Base-by-base conservation (phyloP, 768 basidiomycete species). In the Lactifluus rugatus region DNA sequence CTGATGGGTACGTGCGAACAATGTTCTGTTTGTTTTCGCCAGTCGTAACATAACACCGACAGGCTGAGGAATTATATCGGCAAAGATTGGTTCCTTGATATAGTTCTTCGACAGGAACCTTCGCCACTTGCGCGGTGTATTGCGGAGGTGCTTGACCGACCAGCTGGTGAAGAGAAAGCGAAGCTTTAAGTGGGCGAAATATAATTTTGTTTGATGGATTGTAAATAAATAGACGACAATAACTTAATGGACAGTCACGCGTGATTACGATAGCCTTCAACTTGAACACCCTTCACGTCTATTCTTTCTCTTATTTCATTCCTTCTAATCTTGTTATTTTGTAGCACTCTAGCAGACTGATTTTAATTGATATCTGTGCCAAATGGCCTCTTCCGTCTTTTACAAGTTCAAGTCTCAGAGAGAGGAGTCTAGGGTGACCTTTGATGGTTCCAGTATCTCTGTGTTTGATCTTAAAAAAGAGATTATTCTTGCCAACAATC, bases 401-500 rank as follows among this genome's bases (percentile, higher is more conserved):
- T 97, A 95, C 84, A 89, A 87, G 75, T 99, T 96, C 85, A 90
- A 85, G 72, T 93, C 93, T 65, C 87, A 91, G 71, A 90, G 81
- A 76, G 85, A 89, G 76, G 95, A 98, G 74, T 93, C 93, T 57
- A 79, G 93, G 70, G 85, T 99, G 72, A 86, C 91, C 54, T 97
- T 99, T 77, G 95, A 99, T 70, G 96, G 96, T 68, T 97, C 95
- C 65, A 92, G 93, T 62, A 98, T 99, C 69, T 93, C 93, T 68
- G 93, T 98, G 66, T 98, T 97, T 78, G 96, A 99, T 74, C 78
- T 99, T 73, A 99, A 99, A 77, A 90, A 87, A 78, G 96, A 98
- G 75, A 91, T 99, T 70, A 95, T 99, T 68, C 76, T 95, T 68
- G 89, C 89, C 70, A 97, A 97, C 70, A 93, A 87, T 70, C 84